These are phyloP conservation scores for Entomortierella beljakovae DNA, from an alignment of 192 early-diverging fungal species.

Conservation along the genomic window DNA sequence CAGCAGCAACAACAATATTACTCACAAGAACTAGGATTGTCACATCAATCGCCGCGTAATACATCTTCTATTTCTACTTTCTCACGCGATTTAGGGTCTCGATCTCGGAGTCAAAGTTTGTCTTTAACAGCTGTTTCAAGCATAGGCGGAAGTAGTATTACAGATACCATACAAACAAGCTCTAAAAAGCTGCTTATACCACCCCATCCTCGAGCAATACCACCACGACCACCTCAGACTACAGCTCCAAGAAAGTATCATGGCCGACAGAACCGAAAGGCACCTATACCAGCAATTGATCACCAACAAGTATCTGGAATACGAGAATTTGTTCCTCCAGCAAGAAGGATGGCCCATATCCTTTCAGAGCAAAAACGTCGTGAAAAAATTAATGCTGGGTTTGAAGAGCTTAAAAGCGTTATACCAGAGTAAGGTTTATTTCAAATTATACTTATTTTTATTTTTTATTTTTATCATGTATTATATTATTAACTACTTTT, in stretches of 20 bases:
- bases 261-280: conserved; percentile 25
- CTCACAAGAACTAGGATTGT: neutral
- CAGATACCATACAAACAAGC: neutral
- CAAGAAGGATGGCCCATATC: conserved; percentile 55
- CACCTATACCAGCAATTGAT: conserved; percentile 1
- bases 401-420: conserved; percentile 55
- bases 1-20: conserved; percentile 1
- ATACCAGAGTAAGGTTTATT: conserved; percentile 44
- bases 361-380: conserved; percentile 55
- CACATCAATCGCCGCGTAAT: neutral
- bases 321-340: conserved; percentile 17
- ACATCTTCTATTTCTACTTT: neutral
- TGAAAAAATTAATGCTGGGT: conserved; percentile 57
- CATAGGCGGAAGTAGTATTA: neutral
- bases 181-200: neutral
- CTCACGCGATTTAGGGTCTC: conserved; percentile 1
- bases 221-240: conserved; percentile 14
- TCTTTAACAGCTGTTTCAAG: neutral
- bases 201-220: conserved; percentile 7
- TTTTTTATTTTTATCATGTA: neutral
- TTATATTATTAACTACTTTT: neutral
- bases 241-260: conserved; percentile 18
- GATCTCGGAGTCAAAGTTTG: conserved; percentile 17
- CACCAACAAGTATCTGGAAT: conserved; percentile 17
- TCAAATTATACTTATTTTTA: neutral